Evolutionary conservation across 1,284 basidiomycete species (phyloP), one percentile per base, ranked within the genome.

Genomic region (Cutaneotrichosporon sp.): DNA sequence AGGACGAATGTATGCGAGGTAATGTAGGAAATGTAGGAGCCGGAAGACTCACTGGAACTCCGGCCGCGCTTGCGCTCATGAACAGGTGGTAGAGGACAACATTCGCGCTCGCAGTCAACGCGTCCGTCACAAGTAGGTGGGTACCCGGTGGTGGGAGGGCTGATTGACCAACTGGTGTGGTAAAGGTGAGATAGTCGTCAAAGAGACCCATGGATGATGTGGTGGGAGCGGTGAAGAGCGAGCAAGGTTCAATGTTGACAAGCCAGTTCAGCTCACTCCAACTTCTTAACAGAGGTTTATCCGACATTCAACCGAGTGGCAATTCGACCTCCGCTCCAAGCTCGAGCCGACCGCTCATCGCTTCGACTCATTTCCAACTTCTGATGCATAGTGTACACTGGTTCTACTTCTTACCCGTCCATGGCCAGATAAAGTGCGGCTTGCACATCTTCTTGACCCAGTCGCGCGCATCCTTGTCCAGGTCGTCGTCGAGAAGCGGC

Each of bases 401-500:
- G 7, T 30, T 16, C 56, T 46, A 26, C 46, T 42, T n/a, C 58
- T 51, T 46, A 4, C 47, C 47, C 34, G 47, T 60, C 76, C 78
- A 80, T 21, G 76, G 76, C 72, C 73, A 76, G 26, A 77, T 77
- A 65, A 67, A 74, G 62, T 77, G 73, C 14, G 76, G 74, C 64
- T 78, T 78, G 65, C 74, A 78, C 58, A 65, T 70, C 56, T 65
- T 64, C 66, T 78, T 76, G 66, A 81, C 65, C 78, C 77, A 80
- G 52, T 80, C 75, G 32, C 75, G 69, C 14, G 71, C 75, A 32
- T 73, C 70, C 32, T 66, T 67, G 71, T 80, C 80, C 7, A 69
- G 61, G 58, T 75, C 70, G 61, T 74, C 69, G 40, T 73, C 68
- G 47, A 97, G 81, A 64, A 86, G 82, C 0, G 90, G 90, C 66